Evolutionary conservation across 2,329 filamentous ascomycete genomes (phyloP), one percentile per base, ranked within the genome.

Genomic region (Cordyceps militaris): DNA sequence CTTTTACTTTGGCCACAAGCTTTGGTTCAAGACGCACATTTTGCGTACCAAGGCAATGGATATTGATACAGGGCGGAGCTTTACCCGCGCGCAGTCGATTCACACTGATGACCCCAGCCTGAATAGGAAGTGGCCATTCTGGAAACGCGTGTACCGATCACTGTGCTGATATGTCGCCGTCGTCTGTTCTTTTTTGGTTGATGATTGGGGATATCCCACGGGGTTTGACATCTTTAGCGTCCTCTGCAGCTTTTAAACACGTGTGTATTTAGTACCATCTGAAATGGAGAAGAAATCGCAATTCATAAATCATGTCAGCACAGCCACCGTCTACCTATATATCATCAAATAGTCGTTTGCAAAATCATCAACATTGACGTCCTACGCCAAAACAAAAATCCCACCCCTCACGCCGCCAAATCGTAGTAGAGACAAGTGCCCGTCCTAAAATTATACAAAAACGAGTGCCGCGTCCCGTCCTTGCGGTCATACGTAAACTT

Each of bases 391-490:
- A 9, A 21, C 6, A n/a, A n/a, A 19, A 48, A 2, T n/a, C 24
- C 16, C 7, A n/a, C 26, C 26, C 38, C 8, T 19, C 46, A 58
- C 36, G 50, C 49, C 24, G 49, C 32, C 44, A 97, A 73, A 72
- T 96, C 91, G 71, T 96, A 96, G 68, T 93, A 90, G 52, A 96
- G 80, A 69, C 89, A 92, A 59, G 81, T 86, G 0, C 88, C 89
- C 10, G 90, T 95, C 60, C 91, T 79, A 65, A 95, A 96, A 66
- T 96, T 96, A 73, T 96, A 96, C 54, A 97, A 82, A 72, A 96
- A 96, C 11, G 89, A 88, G 69, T 92, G 89, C 48, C 82, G 80
- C 24, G 81, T 79, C 9, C 78, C 81, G 4, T 77, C 69, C 62
- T 76, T 76, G 60, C 63, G 73, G 75, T 75, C 79, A 73, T 76